Conservation (phyloP, 176 grass and related monocot genomes). For the Carex pumila region DNA sequence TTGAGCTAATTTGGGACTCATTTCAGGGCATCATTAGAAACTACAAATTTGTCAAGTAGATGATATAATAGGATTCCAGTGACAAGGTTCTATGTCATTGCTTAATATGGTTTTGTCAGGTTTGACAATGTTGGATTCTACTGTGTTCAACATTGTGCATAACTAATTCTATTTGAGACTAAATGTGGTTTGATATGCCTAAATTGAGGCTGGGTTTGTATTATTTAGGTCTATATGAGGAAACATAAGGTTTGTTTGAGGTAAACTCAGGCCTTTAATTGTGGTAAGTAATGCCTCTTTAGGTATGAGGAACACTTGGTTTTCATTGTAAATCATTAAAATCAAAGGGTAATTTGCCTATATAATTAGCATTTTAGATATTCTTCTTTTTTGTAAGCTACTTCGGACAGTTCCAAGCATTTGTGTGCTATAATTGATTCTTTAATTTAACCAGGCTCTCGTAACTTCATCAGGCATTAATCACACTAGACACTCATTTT, state of each 20-base stretch:
- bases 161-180: not conserved
- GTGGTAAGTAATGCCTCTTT: not conserved
- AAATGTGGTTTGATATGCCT: not conserved
- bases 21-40: not conserved
- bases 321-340: not conserved
- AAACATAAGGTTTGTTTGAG: not conserved
- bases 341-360: not conserved
- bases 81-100: not conserved
- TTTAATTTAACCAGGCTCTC: not conserved
- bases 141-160: not conserved
- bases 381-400: not conserved
- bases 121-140: not conserved
- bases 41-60: not conserved
- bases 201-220: not conserved
- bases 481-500: not conserved
- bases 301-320: not conserved
- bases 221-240: not conserved
- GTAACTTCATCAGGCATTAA: not conserved
- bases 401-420: not conserved
- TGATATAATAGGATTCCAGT: not conserved
- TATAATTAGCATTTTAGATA: not conserved
- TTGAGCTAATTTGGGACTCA: not conserved
- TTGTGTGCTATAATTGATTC: not conserved
- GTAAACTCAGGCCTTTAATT: not conserved
- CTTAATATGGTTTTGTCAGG: not conserved